Percentiles rank a stretch among this genome's conserved stretches.
phyloP scores from a whole-genome alignment of 306 rosid species.

The Cucurbita maxima region DNA sequence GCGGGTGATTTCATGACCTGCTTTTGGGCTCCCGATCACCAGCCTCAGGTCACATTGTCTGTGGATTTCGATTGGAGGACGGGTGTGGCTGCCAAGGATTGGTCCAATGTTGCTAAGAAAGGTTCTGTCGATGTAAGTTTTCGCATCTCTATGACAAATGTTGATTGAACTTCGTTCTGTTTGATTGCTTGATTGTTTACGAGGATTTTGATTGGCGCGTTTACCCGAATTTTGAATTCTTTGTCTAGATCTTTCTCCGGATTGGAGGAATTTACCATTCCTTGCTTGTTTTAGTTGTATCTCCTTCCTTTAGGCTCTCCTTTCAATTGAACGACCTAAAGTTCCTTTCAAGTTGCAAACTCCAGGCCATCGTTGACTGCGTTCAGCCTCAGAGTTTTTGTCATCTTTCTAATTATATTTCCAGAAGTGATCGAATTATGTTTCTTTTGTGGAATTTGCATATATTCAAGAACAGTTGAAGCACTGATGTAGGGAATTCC shows the following conservation, averaged over 20 bases:
- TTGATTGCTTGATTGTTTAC: background rate
- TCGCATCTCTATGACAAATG: background rate
- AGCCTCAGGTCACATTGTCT: constrained; percentile 37
- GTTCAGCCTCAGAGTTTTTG: background rate
- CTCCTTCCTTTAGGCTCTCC: background rate
- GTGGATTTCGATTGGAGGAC: constrained; percentile 87
- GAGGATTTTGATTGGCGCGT: background rate
- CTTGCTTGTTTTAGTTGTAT: background rate
- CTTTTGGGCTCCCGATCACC: constrained; percentile 61
- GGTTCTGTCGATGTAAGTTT: constrained; percentile 76
- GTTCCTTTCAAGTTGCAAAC: background rate
- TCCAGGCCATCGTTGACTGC: background rate
- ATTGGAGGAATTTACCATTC: background rate
- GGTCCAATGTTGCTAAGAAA: constrained; percentile 92
- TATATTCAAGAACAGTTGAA: background rate
- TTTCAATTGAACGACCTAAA: background rate
- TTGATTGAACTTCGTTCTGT: background rate
- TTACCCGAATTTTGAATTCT: background rate
- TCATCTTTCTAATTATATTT: background rate
- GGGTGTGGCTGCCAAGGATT: constrained; percentile 87
- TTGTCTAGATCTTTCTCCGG: background rate
- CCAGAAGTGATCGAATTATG: background rate
- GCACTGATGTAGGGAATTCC: background rate
- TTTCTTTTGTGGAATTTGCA: background rate
- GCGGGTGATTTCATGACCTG: constrained; percentile 83